A percentile compares a stretch with the other conserved stretches of the same genome.
phyloP scores from a whole-genome alignment of 768 basidiomycete genomes.

The Neoboletus brunneissimus region DNA sequence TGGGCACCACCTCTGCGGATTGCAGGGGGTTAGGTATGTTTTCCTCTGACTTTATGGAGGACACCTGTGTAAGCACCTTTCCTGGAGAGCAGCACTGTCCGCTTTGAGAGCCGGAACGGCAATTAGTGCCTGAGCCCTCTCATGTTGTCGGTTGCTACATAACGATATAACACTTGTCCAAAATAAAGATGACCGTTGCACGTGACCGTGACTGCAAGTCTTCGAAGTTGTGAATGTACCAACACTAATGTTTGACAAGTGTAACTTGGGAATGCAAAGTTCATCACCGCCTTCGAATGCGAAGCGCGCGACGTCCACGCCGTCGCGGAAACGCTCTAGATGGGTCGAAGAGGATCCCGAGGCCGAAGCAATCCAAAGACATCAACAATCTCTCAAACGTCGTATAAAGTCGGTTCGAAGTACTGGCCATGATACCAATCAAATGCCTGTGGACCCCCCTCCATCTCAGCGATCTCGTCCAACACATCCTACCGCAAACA shows the following conservation, averaged over 20 bases:
- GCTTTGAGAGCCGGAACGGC: slow-evolving; percentile 12
- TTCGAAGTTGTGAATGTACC: neutral
- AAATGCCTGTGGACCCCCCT: slow-evolving; percentile 16
- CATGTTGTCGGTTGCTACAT: too few relatives aligned
- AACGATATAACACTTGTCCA: too few relatives aligned
- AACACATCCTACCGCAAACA: slow-evolving; percentile 39
- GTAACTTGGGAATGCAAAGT: slow-evolving; percentile 3
- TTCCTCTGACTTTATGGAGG: slow-evolving; percentile 21
- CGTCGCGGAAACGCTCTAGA: slow-evolving; percentile 72
- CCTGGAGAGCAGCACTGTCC: slow-evolving; percentile 20
- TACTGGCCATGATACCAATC: slow-evolving; percentile 15
- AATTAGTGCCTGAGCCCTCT: slow-evolving; percentile 8
- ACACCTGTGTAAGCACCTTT: neutral
- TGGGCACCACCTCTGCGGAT: slow-evolving; percentile 5
- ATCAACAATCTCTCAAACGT: slow-evolving; percentile 50
- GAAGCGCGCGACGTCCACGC: slow-evolving; percentile 43
- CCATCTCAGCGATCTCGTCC: slow-evolving; percentile 15
- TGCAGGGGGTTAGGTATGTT: neutral
- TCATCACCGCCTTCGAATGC: slow-evolving; percentile 27
- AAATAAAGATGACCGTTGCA: too few relatives aligned
- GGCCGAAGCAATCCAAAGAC: slow-evolving; percentile 34
- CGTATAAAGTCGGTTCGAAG: slow-evolving; percentile 43
- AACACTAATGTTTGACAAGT: too few relatives aligned
- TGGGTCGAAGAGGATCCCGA: slow-evolving; percentile 58
- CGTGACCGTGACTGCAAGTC: slow-evolving; percentile 7